Conservation (phyloP, 768 basidiomycete species). For the Crepidotus variabilis region DNA sequence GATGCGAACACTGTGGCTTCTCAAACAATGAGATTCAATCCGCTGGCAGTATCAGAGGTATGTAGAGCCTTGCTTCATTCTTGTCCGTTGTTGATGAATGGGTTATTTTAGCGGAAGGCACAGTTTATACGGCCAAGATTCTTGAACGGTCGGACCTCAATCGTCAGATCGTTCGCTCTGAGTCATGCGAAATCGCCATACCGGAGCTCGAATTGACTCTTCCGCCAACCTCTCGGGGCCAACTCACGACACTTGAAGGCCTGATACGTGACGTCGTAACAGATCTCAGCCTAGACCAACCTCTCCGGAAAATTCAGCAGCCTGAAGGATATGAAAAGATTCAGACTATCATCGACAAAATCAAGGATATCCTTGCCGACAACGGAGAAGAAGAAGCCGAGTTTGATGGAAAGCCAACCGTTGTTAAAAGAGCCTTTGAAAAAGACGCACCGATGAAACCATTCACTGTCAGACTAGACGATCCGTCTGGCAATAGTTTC, state of each 20-base stretch:
- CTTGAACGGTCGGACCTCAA: constrained; percentile 75
- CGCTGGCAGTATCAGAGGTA: constrained; percentile 82
- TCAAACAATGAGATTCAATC: constrained; percentile 93
- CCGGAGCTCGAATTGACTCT: constrained; percentile 91
- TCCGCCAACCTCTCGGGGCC: constrained; percentile 77
- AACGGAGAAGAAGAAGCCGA: constrained; percentile 48
- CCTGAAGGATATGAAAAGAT: constrained; percentile 71
- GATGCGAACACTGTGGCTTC: constrained; percentile 88
- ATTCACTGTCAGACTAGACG: constrained; percentile 85
- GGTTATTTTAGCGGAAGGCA: constrained; percentile 65
- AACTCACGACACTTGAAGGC: constrained; percentile 96
- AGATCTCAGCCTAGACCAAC: constrained; percentile 81
- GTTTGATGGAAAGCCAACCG: constrained; percentile 26
- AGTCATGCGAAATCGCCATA: constrained; percentile 74
- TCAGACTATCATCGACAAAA: constrained; percentile 62
- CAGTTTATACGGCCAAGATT: constrained; percentile 76
- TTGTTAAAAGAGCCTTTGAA: constrained; percentile 23
- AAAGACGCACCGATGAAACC: constrained; percentile 55
- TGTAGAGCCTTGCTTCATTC: constrained; percentile 20
- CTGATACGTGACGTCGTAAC: constrained; percentile 77
- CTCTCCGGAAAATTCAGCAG: constrained; percentile 77
- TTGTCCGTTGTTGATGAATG: not conserved
- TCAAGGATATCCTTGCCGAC: constrained; percentile 63
- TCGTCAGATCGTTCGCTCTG: constrained; percentile 90
- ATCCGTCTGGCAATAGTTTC: constrained; percentile 96